Evolutionary conservation across 2,329 filamentous ascomycete species (phyloP).

Genomic region (Alternaria brassicicola): DNA sequence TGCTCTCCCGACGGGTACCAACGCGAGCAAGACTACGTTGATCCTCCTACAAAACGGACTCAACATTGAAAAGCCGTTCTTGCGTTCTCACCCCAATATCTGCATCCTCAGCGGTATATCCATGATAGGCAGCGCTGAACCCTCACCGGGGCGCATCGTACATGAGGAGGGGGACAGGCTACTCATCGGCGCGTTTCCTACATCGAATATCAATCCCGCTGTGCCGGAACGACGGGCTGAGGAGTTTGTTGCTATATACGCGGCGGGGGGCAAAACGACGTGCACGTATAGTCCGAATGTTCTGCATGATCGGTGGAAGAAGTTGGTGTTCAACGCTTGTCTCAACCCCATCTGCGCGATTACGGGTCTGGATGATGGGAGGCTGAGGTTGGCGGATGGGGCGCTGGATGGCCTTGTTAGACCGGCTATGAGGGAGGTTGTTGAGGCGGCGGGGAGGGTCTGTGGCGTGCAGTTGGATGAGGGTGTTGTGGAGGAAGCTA

Average conservation of each 20-base stretch:
- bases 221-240: conserved; percentile 42
- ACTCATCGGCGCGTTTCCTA: conserved; percentile 58
- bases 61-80: conserved; percentile 65
- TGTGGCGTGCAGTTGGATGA: conserved; percentile 53
- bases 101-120: conserved; percentile 61
- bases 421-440: conserved; percentile 62
- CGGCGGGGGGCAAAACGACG: conserved; percentile 53
- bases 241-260: conserved; percentile 58
- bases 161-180: conserved; percentile 61
- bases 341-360: conserved; percentile 62
- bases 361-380: conserved; percentile 58
- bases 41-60: conserved; percentile 67
- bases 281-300: conserved; percentile 54
- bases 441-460: conserved; percentile 52
- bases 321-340: conserved; percentile 59
- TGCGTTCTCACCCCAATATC: conserved; percentile 58
- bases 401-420: conserved; percentile 56
- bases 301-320: conserved; percentile 55
- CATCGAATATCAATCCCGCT: conserved; percentile 38
- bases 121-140: conserved; percentile 60
- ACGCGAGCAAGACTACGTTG: conserved; percentile 57
- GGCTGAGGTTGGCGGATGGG: conserved; percentile 56
- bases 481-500: conserved; percentile 53
- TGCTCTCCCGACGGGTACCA: conserved; percentile 53
- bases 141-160: conserved; percentile 54